Conservation (phyloP, 2,329 filamentous ascomycete genomes). For the Aspergillus nomiae region DNA sequence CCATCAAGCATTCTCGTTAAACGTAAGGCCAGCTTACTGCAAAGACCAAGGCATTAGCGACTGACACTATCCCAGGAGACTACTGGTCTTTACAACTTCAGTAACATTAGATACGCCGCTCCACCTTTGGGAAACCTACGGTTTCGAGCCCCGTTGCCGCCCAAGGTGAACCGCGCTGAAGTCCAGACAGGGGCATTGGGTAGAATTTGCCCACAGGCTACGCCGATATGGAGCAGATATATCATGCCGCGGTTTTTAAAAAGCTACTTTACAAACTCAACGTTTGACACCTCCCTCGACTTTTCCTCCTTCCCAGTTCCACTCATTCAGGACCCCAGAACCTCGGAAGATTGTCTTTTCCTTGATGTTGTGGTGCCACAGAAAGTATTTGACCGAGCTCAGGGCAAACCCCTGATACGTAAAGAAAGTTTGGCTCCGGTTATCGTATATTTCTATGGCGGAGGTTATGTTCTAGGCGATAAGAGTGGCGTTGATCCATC, state of each 20-base stretch:
- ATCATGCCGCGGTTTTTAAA: slow-evolving; percentile 22
- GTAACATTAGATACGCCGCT: slow-evolving; percentile 59
- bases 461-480: not conserved
- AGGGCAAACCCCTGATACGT: not conserved
- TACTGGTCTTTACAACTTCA: slow-evolving; percentile 55
- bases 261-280: slow-evolving; percentile 15
- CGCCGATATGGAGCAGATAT: slow-evolving; percentile 47
- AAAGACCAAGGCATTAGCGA: slow-evolving; percentile 11
- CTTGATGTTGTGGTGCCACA: slow-evolving; percentile 40
- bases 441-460: slow-evolving; percentile 37
- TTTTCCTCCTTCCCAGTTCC: slow-evolving; percentile 25
- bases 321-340: slow-evolving; percentile 24
- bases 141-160: slow-evolving; percentile 51
- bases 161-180: slow-evolving; percentile 44
- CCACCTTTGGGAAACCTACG: slow-evolving; percentile 55
- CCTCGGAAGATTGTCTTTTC: slow-evolving; percentile 41
- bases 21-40: slow-evolving; percentile 14
- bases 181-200: slow-evolving; percentile 50
- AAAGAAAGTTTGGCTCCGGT: slow-evolving; percentile 31
- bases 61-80: slow-evolving; percentile 29
- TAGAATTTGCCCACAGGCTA: slow-evolving; percentile 49
- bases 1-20: slow-evolving; percentile 44
- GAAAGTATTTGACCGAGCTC: slow-evolving; percentile 30
- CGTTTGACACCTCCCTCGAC: slow-evolving; percentile 23
- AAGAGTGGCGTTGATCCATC: slow-evolving; percentile 37